Evolutionary conservation across 768 basidiomycete species (phyloP), one percentile per base, ranked within the genome.

Genomic region (Termitomyces sp.): DNA sequence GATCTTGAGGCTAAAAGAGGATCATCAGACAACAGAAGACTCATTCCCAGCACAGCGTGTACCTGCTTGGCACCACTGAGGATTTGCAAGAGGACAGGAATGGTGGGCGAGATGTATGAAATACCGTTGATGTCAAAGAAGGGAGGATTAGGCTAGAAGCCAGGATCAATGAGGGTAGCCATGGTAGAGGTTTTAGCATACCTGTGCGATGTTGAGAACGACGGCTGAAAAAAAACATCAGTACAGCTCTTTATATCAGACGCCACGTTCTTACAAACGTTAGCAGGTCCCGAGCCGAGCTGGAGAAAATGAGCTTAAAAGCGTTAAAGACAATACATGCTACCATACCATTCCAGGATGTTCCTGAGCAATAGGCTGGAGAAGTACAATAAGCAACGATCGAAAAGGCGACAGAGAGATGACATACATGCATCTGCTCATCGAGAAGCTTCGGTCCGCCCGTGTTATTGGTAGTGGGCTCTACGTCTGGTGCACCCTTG

Each of bases 11-110:
- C 55, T 66, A 49, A 33, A 34, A 42, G 31, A 13, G 15, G 3
- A 7, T 33, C n/a, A 42, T 48, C 30, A 44, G 53, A 55, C 12
- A 0, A 6, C 22, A n/a, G 9, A 15, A 1, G 18, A n/a, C n/a
- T 24, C 22, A 9, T 49, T 12, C n/a, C 36, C 33, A 42, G 20
- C 33, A 34, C 11, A 15, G 9, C 3, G 27, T 41, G 31, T 27
- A 64, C 65, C 60, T 57, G n/a, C 16, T 63, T 63, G 15, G 77
- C 76, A 6, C 82, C 82, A 48, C 76, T 82, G 30, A 83, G 70
- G 39, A 84, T 76, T 57, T 83, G 82, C 47, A 84, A 76, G 27
- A 83, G 75, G 16, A 82, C 75, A 0, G 83, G 82, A 1, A 78
- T 66, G 0, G 74, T 67, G 5, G 82, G 83, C 1, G 74, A 66